Base-by-base conservation (phyloP, 306 rosid genomes). In the Ceratonia siliqua region DNA sequence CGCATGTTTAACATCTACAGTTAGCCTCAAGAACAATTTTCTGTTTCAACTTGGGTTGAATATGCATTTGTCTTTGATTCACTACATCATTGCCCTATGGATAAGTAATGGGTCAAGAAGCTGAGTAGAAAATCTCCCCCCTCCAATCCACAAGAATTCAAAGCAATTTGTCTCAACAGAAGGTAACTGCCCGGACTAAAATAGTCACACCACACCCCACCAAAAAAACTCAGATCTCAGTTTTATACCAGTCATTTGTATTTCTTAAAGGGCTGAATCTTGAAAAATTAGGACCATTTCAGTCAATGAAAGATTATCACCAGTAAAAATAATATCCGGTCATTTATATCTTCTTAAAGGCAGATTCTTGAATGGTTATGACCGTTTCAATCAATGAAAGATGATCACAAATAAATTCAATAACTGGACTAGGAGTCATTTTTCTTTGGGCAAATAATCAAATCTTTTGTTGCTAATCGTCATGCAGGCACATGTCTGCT, bases 401-500 rank as follows among this genome's bases (percentile, higher is more conserved):
- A 25, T 33, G 58, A 56, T 15, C 13, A 41, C 69, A 27, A 27
- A 41, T 27, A 21, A 6, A 6, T 30, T 54, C 42, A 41, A 54
- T 3, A 43, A 18, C 30, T 14, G 49, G 18, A 54, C 17, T 35
- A 43, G 48, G n/a, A 33, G 41, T 12, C 3, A n/a, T n/a, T 39
- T 45, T 45, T 30, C 21, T 25, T 28, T 33, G 0, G 6, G 13
- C 25, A 48, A 20, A 30, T 67, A 20, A 55, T 24, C 25, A 22
- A 53, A 15, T n/a, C 38, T n/a, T 8, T 12, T 14, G 62, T 13
- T 17, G 12, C 35, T 14, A 69, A 59, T 49, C 48, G 57, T 10
- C 52, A 70, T n/a, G 58, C 30, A 57, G 49, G 50, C 62, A 32
- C 38, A 36, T n/a, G n/a, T n/a, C n/a, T n/a, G n/a, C n/a, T 20